A percentile compares a stretch with the other conserved stretches of the same genome.
Conservation (phyloP, 805 yeast genomes). For the Pichia sporocuriosa region DNA sequence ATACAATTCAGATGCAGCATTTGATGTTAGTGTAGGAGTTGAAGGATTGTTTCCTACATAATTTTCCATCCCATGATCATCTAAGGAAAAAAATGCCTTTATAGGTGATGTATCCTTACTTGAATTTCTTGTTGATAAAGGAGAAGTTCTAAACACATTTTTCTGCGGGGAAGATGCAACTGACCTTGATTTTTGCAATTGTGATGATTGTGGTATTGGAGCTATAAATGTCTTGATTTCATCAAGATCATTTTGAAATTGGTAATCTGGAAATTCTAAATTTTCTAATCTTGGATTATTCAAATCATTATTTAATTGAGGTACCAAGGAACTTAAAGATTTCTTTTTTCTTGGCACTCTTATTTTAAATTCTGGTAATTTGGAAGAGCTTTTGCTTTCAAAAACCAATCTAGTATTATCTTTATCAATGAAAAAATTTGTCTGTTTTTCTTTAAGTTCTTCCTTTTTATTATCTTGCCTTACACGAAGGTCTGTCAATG, state of each 20-base stretch:
- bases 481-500: constrained; percentile 6
- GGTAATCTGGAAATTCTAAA: no score
- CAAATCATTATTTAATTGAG: background rate
- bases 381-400: constrained; percentile 2
- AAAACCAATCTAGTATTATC: no score
- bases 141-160: background rate
- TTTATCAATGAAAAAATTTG: no score
- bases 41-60: no score
- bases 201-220: background rate
- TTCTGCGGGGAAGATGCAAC: constrained; percentile 1
- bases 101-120: constrained; percentile 1
- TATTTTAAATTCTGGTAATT: constrained; percentile 2
- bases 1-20: background rate
- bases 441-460: background rate
- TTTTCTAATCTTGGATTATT: no score
- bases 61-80: no score
- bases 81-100: background rate
- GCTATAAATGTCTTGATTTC: background rate
- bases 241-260: background rate
- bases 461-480: constrained; percentile 5
- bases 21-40: background rate
- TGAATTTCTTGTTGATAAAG: background rate
- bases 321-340: constrained; percentile 6
- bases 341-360: constrained; percentile 6
- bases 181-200: background rate